A percentile compares a stretch with the other conserved stretches of the same genome.
Evolutionary conservation across 2,329 filamentous ascomycete species (phyloP).

Genomic region (Neopestalotiopsis sp.): DNA sequence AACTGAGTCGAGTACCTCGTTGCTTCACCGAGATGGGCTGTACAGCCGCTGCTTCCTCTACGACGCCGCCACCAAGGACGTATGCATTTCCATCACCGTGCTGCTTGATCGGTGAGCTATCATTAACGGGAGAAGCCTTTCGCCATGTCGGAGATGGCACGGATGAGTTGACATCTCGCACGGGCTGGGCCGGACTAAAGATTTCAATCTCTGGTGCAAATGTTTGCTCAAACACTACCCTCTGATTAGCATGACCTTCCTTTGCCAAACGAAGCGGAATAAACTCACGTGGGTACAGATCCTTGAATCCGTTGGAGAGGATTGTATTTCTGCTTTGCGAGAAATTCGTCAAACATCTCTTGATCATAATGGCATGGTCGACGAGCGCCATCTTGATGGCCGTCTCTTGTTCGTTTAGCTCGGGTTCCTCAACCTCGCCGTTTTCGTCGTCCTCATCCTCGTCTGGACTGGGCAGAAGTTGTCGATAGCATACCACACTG

Average conservation of each 20-base stretch:
- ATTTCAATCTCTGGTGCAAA: constrained; percentile 71
- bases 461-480: constrained; percentile 66
- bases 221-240: constrained; percentile 62
- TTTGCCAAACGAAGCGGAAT: not conserved
- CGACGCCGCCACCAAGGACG: constrained; percentile 36
- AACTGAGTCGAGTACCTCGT: constrained; percentile 61
- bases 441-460: constrained; percentile 47
- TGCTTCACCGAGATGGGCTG: constrained; percentile 58
- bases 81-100: constrained; percentile 26
- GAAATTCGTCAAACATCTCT: constrained; percentile 77
- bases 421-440: constrained; percentile 46
- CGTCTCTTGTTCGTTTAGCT: constrained; percentile 69
- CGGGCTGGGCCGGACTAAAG: constrained; percentile 58
- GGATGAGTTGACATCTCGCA: constrained; percentile 44
- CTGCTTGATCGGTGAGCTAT: constrained; percentile 28
- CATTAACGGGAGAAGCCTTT: constrained; percentile 39
- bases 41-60: constrained; percentile 57
- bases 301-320: constrained; percentile 61
- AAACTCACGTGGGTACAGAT: constrained; percentile 69
- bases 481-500: constrained; percentile 79
- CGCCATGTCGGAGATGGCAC: constrained; percentile 48
- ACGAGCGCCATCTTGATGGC: constrained; percentile 85
- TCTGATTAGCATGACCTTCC: constrained; percentile 26
- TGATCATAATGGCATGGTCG: constrained; percentile 88
- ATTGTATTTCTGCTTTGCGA: constrained; percentile 66